These are phyloP conservation scores for Neonectria magnoliae DNA, from an alignment of 2,329 filamentous ascomycete species.

Conservation along the genomic window DNA sequence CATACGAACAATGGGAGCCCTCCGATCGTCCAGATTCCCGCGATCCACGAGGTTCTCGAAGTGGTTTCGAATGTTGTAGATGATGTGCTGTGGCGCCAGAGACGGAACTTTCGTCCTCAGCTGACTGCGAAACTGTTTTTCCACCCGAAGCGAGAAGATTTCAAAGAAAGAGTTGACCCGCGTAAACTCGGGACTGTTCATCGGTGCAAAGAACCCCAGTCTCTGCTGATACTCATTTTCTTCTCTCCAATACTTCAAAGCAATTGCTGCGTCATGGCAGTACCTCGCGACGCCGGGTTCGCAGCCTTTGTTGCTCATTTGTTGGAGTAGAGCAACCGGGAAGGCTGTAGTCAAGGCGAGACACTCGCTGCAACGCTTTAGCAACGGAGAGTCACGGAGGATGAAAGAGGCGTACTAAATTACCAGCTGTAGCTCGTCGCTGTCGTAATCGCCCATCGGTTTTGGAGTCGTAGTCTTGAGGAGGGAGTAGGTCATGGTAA, in stretches of 20 bases:
- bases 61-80: slow-evolving; percentile 41
- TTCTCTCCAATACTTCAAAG: slow-evolving; percentile 30
- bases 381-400: not conserved
- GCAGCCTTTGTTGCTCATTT: slow-evolving; percentile 37
- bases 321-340: slow-evolving; percentile 40
- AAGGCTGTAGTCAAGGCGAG: slow-evolving; percentile 40
- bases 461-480: slow-evolving; percentile 32
- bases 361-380: slow-evolving; percentile 38
- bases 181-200: not conserved
- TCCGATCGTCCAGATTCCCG: slow-evolving; percentile 27
- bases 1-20: slow-evolving; percentile 39
- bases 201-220: not conserved
- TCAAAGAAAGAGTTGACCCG: slow-evolving; percentile 41
- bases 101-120: slow-evolving; percentile 22
- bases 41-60: slow-evolving; percentile 41
- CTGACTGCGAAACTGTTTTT: slow-evolving; percentile 34
- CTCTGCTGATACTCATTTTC: slow-evolving; percentile 4
- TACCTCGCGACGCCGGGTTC: slow-evolving; percentile 39
- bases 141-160: slow-evolving; percentile 39
- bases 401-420: slow-evolving; percentile 33
- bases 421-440: slow-evolving; percentile 28
- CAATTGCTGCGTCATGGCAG: slow-evolving; percentile 32
- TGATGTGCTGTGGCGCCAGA: slow-evolving; percentile 36
- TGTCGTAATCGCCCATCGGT: not conserved
- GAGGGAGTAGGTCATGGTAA: slow-evolving; percentile 35